Evolutionary conservation across 768 basidiomycete genomes (phyloP).

Genomic region (Clitopilus passeckerianus): DNA sequence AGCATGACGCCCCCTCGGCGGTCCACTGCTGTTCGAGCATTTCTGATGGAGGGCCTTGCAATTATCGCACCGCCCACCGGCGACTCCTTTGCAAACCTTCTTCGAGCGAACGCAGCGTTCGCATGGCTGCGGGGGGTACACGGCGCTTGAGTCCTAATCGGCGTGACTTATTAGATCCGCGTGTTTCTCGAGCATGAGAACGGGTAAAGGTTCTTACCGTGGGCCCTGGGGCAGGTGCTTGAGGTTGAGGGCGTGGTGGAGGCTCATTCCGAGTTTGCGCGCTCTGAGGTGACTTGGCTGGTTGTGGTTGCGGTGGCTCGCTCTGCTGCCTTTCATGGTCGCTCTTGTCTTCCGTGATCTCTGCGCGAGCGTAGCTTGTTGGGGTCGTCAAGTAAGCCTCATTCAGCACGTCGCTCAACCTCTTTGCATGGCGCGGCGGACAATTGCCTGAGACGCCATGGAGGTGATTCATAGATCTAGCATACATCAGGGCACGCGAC

Average conservation of each 20-base stretch:
- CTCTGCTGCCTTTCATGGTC: neutral
- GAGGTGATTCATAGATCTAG: neutral
- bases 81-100: slow-evolving; percentile 35
- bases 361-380: neutral
- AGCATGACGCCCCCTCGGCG: slow-evolving; percentile 26
- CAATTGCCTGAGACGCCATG: neutral
- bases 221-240: slow-evolving; percentile 2
- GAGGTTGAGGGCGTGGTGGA: neutral
- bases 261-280: neutral
- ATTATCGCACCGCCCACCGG: slow-evolving; percentile 39
- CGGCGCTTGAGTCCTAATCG: slow-evolving; percentile 10
- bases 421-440: neutral
- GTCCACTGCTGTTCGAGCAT: slow-evolving; percentile 40
- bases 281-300: neutral
- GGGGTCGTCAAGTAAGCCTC: neutral
- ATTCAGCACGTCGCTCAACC: neutral
- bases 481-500: neutral
- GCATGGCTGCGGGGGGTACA: slow-evolving; percentile 35
- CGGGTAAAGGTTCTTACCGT: slow-evolving; percentile 10
- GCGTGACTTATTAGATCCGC: slow-evolving; percentile 9
- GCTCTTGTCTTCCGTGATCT: neutral
- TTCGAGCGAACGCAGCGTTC: slow-evolving; percentile 39
- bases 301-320: neutral
- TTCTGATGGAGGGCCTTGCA: slow-evolving; percentile 43
- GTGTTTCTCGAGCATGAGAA: slow-evolving; percentile 1